Base-by-base conservation (phyloP, 2,329 filamentous ascomycete species). In the Ceratocystis huliohia region DNA sequence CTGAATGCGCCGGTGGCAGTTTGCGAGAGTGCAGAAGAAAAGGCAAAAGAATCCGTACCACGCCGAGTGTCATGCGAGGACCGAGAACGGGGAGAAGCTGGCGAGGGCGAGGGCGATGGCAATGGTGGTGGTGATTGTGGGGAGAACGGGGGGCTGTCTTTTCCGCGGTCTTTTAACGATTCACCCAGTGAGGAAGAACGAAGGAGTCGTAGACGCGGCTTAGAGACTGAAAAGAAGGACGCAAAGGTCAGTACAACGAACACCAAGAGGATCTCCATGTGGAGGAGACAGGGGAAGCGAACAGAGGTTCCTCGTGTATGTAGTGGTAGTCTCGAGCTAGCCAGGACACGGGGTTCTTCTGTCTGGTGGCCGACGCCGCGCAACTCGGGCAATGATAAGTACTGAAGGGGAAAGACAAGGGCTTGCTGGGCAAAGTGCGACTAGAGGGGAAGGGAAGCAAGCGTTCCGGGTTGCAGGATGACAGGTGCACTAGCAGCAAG, bases 1-100 rank as follows among this genome's bases (percentile, higher is more conserved):
- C 33, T n/a, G 70, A 76, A 71, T 62, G 73, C 71, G 73, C 75
- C 75, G 67, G 74, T 72, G 37, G 77, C 76, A 71, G 75, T 76
- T 65, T 74, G 73, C 56, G 66, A 33, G 25, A 50, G 30, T 61
- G 75, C 75, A 68, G 72, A 53, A 53, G 48, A 25, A 53, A 15
- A 72, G 66, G 70, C 68, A 50, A 70, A 68, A 65, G 71, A 69
- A 72, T 69, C 73, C 74, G 76, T 71, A 53, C 37, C 28, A 41
- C 33, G n/a, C 48, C 46, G 59, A 30, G n/a, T 53, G 10, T 62
- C 37, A 46, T 63, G 50, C 48, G 65, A 37, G 5, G 65, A 46
- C 7, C 45, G 56, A 33, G 65, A 44, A 41, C 25, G 28, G 20
- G 59, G 48, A 46, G n/a, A 53, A n/a, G 65, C 10, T 22, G n/a